These are phyloP conservation scores for Colletotrichum brevisporum DNA, from an alignment of 2,329 filamentous ascomycete genomes.

Conservation along the genomic window DNA sequence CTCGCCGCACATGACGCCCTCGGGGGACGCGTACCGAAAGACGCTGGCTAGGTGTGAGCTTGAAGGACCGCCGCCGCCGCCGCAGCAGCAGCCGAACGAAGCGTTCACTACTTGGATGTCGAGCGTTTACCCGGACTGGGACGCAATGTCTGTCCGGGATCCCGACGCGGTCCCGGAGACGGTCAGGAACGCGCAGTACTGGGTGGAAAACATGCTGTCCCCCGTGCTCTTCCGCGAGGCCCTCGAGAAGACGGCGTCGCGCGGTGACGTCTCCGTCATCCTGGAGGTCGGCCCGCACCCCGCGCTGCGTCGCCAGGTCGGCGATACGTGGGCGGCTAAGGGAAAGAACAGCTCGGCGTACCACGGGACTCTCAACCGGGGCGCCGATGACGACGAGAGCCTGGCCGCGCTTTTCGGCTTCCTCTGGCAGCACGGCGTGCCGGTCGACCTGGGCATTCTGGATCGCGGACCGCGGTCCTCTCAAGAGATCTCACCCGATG, in stretches of 20 bases:
- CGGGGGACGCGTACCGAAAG: no score
- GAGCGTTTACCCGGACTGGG: slow-evolving; percentile 29
- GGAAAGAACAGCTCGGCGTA: slow-evolving; percentile 43
- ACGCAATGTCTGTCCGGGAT: not conserved
- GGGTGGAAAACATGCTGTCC: slow-evolving; percentile 47
- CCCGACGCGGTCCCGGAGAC: not conserved
- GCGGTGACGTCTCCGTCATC: not conserved
- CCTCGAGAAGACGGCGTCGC: slow-evolving; percentile 35
- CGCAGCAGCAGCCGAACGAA: no score
- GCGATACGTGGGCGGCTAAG: slow-evolving; percentile 44
- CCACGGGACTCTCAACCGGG: slow-evolving; percentile 43
- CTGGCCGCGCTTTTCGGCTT: slow-evolving; percentile 40
- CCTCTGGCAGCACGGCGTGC: slow-evolving; percentile 43
- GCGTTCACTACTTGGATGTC: not conserved
- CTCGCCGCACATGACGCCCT: no score
- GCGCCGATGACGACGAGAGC: slow-evolving; percentile 41
- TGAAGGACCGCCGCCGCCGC: no score
- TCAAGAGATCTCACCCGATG: not conserved
- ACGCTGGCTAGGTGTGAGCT: no score
- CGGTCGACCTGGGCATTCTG: not conserved
- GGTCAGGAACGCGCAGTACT: slow-evolving; percentile 43
- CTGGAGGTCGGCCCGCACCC: slow-evolving; percentile 54
- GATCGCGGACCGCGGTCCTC: not conserved
- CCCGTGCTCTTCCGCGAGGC: slow-evolving; percentile 47
- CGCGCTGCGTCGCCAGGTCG: slow-evolving; percentile 55